A percentile compares a stretch with the other conserved stretches of the same genome.
phyloP scores from a whole-genome alignment of 164 flowering plant species.

The grape (Vitis vinifera) region DNA sequence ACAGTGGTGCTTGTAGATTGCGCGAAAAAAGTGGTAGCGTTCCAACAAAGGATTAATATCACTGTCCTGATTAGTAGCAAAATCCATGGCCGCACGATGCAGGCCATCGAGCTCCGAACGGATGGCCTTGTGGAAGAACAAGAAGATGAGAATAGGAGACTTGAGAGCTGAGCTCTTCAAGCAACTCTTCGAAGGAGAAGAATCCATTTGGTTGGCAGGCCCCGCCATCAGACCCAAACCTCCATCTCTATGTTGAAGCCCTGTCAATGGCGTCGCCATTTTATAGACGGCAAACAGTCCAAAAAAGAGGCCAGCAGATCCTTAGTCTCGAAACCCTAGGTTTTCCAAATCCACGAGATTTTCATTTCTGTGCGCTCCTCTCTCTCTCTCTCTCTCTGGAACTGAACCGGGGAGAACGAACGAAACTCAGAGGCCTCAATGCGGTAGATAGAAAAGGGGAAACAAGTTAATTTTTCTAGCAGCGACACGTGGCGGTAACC shows the following conservation, averaged over 20 bases:
- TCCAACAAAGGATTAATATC: slow-evolving; percentile 53
- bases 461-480: neutral
- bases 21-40: slow-evolving; percentile 61
- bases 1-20: slow-evolving; percentile 82
- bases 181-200: slow-evolving; percentile 27
- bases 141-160: slow-evolving; percentile 79
- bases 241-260: slow-evolving; percentile 40
- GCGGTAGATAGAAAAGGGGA: slow-evolving; percentile 14
- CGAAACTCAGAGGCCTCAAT: neutral
- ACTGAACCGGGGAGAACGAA: neutral
- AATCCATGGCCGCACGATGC: slow-evolving; percentile 61
- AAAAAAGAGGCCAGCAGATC: slow-evolving; percentile 6
- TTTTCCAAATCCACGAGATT: slow-evolving; percentile 1
- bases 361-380: neutral
- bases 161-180: slow-evolving; percentile 33
- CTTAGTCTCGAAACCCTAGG: slow-evolving; percentile 19
- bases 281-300: neutral
- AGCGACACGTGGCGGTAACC: slow-evolving; percentile 21
- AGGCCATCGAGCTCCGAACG: slow-evolving; percentile 76
- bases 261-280: slow-evolving; percentile 78
- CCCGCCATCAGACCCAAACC: slow-evolving; percentile 50
- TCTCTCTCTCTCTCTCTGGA: slow-evolving; percentile 2
- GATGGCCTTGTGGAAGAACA: slow-evolving; percentile 88
- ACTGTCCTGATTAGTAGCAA: slow-evolving; percentile 41
- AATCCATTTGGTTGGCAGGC: slow-evolving; percentile 37